A percentile compares a stretch with the other conserved stretches of the same genome.
These are phyloP conservation scores for Ocimum tenuiflorum DNA, from an alignment of 257 asterid species.

Conservation along the genomic window DNA sequence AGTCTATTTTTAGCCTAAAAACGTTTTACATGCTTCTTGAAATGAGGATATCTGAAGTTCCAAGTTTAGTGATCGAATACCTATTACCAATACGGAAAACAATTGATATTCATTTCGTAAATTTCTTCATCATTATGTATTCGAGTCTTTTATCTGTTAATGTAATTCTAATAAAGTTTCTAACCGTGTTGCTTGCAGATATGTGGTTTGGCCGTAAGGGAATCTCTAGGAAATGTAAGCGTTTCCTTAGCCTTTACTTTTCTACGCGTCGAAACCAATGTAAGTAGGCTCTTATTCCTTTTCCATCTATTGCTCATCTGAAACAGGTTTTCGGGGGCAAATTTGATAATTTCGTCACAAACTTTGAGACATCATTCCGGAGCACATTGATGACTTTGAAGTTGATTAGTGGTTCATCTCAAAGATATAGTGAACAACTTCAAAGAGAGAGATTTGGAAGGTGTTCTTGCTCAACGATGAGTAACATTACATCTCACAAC, in stretches of 20 bases:
- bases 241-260: too few relatives aligned
- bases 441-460: constrained; percentile 19
- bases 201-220: constrained; percentile 66
- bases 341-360: constrained; percentile 33
- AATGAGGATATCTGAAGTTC: background rate
- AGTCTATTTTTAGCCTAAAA: background rate
- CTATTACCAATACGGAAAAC: background rate
- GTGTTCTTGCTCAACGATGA: constrained; percentile 29
- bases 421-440: constrained; percentile 25
- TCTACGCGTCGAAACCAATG: background rate
- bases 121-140: background rate
- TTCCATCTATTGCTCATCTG: constrained; percentile 24
- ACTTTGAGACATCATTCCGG: constrained; percentile 42
- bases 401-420: constrained; percentile 40
- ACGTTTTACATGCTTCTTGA: background rate
- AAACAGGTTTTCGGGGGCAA: constrained; percentile 48
- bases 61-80: background rate
- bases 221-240: constrained; percentile 44
- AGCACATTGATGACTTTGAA: constrained; percentile 54
- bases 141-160: constrained; percentile 1
- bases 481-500: constrained; percentile 15
- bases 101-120: background rate
- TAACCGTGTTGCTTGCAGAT: constrained; percentile 42
- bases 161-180: too few relatives aligned
- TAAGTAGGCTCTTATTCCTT: background rate